Evolutionary conservation across 768 basidiomycete genomes (phyloP).

Genomic region (Suillus occidentalis): DNA sequence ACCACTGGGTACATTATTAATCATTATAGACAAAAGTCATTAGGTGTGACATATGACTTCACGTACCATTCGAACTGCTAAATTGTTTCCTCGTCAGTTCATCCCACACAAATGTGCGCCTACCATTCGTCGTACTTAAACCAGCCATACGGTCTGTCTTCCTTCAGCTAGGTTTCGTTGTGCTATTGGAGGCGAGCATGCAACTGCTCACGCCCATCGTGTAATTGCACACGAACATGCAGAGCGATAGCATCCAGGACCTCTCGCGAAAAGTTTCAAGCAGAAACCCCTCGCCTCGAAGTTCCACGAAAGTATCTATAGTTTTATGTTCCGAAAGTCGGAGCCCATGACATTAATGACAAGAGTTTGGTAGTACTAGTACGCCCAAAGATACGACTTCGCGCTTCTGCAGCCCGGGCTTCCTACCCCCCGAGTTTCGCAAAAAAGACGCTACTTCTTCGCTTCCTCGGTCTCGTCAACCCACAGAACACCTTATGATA

Average conservation of each 20-base stretch:
- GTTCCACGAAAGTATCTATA: slow-evolving; percentile 24
- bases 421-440: slow-evolving; percentile 15
- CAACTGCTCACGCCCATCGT: background rate
- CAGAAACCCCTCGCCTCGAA: background rate
- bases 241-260: background rate
- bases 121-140: background rate
- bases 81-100: background rate
- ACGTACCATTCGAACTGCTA: background rate
- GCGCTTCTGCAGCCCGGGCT: slow-evolving; percentile 17
- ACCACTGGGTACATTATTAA: background rate
- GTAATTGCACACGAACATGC: background rate
- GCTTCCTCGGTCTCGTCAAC: slow-evolving; percentile 23
- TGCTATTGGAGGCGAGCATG: slow-evolving; percentile 10
- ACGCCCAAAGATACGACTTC: slow-evolving; percentile 26
- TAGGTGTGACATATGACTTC: background rate
- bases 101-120: background rate
- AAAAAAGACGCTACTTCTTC: slow-evolving; percentile 4
- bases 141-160: too few species aligned
- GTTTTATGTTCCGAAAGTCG: slow-evolving; percentile 22
- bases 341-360: slow-evolving; percentile 22
- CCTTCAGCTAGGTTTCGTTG: slow-evolving; percentile 19
- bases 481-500: slow-evolving; percentile 21
- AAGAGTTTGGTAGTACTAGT: slow-evolving; percentile 18
- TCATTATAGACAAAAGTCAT: background rate
- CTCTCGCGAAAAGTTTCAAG: background rate